A percentile compares a stretch with the other conserved stretches of the same genome.
Conservation (phyloP, 768 basidiomycete species). For the Dictyophora rubrovolvata region DNA sequence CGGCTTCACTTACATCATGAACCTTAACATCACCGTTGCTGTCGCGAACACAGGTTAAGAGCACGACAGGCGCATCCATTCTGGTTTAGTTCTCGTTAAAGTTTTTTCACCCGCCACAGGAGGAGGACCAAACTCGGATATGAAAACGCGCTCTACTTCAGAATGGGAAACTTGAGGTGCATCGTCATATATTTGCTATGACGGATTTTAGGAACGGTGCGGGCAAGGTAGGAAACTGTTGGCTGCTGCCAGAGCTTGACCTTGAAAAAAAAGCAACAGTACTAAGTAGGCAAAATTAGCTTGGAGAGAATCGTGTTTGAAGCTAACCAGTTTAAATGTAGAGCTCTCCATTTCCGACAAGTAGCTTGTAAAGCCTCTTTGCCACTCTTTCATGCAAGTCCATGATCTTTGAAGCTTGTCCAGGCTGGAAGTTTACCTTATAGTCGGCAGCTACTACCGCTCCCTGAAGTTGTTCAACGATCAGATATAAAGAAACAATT, state of each 20-base stretch:
- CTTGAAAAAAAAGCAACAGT: slow-evolving; percentile 24
- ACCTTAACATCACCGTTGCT: no score
- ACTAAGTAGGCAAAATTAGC: neutral
- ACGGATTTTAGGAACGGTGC: slow-evolving; percentile 70
- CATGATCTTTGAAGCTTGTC: slow-evolving; percentile 61
- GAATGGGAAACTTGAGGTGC: slow-evolving; percentile 77
- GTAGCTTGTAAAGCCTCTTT: slow-evolving; percentile 60
- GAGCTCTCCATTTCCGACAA: slow-evolving; percentile 73
- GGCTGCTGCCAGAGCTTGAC: slow-evolving; percentile 73
- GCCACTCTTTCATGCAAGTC: slow-evolving; percentile 81
- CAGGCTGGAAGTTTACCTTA: slow-evolving; percentile 75
- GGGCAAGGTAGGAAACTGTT: slow-evolving; percentile 81
- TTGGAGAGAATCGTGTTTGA: neutral
- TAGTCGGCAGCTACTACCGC: slow-evolving; percentile 67
- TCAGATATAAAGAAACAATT: no score
- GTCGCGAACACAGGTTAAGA: no score
- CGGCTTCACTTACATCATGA: no score
- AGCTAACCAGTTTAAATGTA: slow-evolving; percentile 71
- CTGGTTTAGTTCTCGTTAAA: no score
- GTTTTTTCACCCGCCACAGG: no score
- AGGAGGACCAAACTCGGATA: slow-evolving; percentile 54
- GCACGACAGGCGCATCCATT: no score
- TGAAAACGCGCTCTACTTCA: slow-evolving; percentile 56
- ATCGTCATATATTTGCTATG: slow-evolving; percentile 80
- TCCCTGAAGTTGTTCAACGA: no score